Conservation (phyloP, 495 filamentous ascomycete species). For the Trichoderma reesei region DNA sequence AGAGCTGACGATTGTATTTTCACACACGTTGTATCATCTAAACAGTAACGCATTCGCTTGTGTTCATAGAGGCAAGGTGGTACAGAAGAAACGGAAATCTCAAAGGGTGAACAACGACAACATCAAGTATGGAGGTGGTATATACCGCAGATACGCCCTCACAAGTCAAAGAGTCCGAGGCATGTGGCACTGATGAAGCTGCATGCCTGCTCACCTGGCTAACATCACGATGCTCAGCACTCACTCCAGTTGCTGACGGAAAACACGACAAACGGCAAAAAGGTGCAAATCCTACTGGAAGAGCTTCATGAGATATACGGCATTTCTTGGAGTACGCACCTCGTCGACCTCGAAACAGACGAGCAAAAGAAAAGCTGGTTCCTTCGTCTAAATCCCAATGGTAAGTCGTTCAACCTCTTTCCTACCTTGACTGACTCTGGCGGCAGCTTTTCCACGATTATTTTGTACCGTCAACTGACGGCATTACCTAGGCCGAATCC, state of each 20-base stretch:
- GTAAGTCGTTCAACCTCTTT: neutral
- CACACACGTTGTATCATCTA: too few relatives aligned
- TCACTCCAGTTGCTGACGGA: neutral
- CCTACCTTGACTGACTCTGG: neutral
- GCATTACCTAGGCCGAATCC: neutral
- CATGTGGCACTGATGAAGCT: neutral
- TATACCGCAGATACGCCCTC: neutral
- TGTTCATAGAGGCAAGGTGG: too few relatives aligned
- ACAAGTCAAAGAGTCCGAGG: neutral
- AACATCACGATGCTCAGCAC: neutral
- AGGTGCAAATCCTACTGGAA: slow-evolving; percentile 1
- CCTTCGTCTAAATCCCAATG: neutral
- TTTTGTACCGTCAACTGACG: neutral
- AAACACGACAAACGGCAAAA: neutral
- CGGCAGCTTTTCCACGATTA: neutral
- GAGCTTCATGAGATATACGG: neutral
- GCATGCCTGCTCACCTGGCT: neutral
- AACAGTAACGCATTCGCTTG: too few relatives aligned
- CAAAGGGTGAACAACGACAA: too few relatives aligned
- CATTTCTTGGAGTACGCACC: neutral
- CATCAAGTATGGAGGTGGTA: neutral
- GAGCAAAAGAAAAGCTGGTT: slow-evolving; percentile 1
- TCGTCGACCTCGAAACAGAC: neutral
- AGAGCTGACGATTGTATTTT: too few relatives aligned
- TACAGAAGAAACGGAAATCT: too few relatives aligned